phyloP scores from a whole-genome alignment of 192 early-diverging fungal genomes.

The Spizellomyces sp. region DNA sequence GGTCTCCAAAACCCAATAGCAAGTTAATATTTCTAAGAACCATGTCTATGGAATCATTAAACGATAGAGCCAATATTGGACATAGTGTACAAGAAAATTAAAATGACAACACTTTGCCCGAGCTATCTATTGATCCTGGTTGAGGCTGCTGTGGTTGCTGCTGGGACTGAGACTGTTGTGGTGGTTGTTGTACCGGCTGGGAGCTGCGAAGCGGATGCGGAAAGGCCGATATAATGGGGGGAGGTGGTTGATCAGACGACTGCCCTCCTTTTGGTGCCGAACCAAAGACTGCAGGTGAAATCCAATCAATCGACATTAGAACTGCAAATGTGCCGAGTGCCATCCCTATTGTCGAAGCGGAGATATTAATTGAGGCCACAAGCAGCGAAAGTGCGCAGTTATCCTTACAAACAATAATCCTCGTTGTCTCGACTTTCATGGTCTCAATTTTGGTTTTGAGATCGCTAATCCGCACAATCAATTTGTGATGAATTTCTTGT shows the following conservation, averaged over 20 bases:
- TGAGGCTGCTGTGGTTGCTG: conserved; percentile 13
- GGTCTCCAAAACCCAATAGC: too few species aligned
- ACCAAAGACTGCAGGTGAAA: conserved; percentile 9
- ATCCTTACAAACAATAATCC: conserved; percentile 34
- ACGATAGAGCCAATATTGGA: too few species aligned
- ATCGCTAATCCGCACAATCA: conserved; percentile 77
- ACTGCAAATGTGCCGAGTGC: conserved; percentile 28
- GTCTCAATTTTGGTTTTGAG: conserved; percentile 89
- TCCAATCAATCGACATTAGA: conserved; percentile 34
- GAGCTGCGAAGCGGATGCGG: conserved; percentile 29
- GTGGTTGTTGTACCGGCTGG: conserved; percentile 9
- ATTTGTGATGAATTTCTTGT: conserved; percentile 83
- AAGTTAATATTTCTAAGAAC: too few species aligned
- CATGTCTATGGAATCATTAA: too few species aligned
- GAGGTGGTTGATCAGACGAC: conserved; percentile 15
- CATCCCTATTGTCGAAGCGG: conserved; percentile 19
- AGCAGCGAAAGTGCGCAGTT: neutral
- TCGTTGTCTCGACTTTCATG: conserved; percentile 80
- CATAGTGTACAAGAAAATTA: too few species aligned
- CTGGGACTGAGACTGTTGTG: conserved; percentile 7
- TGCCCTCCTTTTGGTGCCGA: neutral
- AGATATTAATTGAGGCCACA: neutral
- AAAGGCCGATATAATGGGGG: conserved; percentile 27
- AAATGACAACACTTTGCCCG: too few species aligned
- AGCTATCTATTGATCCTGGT: neutral